phyloP scores from a whole-genome alignment of 208 protist genomes.

The Trypanosomatidae sp. region DNA sequence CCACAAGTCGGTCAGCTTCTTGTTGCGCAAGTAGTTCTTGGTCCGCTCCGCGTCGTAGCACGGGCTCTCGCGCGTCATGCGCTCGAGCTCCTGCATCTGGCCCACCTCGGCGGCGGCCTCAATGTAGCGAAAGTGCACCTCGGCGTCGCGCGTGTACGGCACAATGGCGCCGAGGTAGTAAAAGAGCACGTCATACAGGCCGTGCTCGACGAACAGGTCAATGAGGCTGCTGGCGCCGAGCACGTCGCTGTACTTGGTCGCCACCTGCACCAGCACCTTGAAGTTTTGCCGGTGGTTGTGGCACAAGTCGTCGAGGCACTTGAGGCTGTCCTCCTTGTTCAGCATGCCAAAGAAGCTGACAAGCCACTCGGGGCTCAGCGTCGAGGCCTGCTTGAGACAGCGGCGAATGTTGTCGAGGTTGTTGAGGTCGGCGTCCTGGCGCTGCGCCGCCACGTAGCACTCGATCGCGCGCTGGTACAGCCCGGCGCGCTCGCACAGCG shows the following conservation, averaged over 20 bases:
- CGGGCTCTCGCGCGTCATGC: slow-evolving; percentile 97
- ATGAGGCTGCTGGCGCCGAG: slow-evolving; percentile 92
- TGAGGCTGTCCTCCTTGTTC: slow-evolving; percentile 91
- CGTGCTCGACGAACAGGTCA: slow-evolving; percentile 93
- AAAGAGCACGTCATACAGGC: slow-evolving; percentile 93
- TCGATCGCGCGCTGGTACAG: slow-evolving; percentile 97
- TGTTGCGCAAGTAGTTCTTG: slow-evolving; percentile 99
- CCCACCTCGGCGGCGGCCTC: slow-evolving; percentile 96
- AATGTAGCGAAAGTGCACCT: slow-evolving; percentile 99
- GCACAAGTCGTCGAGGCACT: slow-evolving; percentile 95
- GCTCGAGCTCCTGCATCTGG: slow-evolving; percentile 97
- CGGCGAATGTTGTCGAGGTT: slow-evolving; percentile 97
- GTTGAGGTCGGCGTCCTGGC: slow-evolving; percentile 60
- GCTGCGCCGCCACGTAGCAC: slow-evolving; percentile 92
- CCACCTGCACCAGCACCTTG: slow-evolving; percentile 97
- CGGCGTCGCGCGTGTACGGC: slow-evolving; percentile 91
- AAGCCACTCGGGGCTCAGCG: slow-evolving; percentile 92
- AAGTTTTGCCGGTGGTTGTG: slow-evolving; percentile 94
- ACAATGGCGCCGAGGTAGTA: slow-evolving; percentile 98
- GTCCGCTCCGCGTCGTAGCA: slow-evolving; percentile 96
- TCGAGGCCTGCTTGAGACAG: slow-evolving; percentile 92
- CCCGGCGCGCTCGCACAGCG: slow-evolving; percentile 97
- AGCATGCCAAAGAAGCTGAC: slow-evolving; percentile 96
- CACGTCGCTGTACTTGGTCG: slow-evolving; percentile 97
- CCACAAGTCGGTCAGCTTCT: slow-evolving; percentile 96